phyloP scores from a whole-genome alignment of 495 filamentous ascomycete species.

The Tuber microsphaerosporum region DNA sequence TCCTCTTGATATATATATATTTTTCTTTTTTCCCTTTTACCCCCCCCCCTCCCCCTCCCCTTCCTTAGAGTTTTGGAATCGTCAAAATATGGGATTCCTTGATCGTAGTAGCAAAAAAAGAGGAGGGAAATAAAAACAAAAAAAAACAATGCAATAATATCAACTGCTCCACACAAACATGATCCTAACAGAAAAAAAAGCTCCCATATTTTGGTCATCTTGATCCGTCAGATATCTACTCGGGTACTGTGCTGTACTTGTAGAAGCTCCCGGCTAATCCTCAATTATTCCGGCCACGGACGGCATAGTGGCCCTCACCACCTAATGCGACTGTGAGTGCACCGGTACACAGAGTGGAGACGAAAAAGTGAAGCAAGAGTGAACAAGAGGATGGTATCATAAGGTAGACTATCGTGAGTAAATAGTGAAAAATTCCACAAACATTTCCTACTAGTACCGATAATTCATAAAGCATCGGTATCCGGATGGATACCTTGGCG shows the following conservation, averaged over 20 bases:
- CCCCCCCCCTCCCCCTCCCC: neutral
- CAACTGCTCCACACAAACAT: neutral
- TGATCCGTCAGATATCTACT: neutral
- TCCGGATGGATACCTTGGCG: too few relatives aligned
- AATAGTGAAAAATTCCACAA: too few relatives aligned
- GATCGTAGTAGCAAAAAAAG: neutral
- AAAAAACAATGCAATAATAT: neutral
- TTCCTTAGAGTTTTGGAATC: neutral
- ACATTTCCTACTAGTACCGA: too few relatives aligned
- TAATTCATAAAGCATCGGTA: too few relatives aligned
- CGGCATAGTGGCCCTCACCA: neutral
- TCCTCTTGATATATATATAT: neutral
- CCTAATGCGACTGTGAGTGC: neutral
- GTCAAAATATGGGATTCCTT: neutral
- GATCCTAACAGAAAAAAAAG: neutral
- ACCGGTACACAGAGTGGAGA: neutral
- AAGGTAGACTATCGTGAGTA: neutral
- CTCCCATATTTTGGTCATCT: neutral
- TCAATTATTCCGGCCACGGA: neutral
- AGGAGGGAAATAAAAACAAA: neutral
- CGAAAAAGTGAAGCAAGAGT: neutral
- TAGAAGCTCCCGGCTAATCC: neutral
- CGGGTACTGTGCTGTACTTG: neutral
- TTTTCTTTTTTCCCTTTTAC: neutral
- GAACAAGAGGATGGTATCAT: neutral